Conservation (phyloP, 768 basidiomycete species). For the Saitozyma podzolica region DNA sequence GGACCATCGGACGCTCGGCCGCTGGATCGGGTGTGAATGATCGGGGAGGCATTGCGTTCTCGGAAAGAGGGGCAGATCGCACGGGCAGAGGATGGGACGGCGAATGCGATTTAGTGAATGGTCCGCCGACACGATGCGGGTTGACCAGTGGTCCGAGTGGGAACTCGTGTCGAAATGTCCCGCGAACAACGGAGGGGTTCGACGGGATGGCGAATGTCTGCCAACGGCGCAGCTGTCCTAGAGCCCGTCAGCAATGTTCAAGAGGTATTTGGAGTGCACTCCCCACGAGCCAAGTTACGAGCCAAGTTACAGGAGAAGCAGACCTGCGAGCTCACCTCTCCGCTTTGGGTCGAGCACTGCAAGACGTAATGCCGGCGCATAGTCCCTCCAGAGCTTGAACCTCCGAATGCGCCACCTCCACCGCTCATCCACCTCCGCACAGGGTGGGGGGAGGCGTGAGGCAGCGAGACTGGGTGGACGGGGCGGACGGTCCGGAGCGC, state of each 20-base stretch:
- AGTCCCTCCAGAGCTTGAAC: slow-evolving; percentile 27
- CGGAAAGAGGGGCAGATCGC: not conserved
- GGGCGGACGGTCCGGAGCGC: slow-evolving; percentile 7
- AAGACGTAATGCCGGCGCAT: slow-evolving; percentile 11
- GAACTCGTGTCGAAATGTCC: not conserved
- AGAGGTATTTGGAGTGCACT: not conserved
- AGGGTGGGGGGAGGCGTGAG: slow-evolving; percentile 14
- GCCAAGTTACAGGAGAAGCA: no score
- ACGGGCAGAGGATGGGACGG: not conserved
- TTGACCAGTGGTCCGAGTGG: slow-evolving; percentile 2
- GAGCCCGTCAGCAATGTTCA: not conserved
- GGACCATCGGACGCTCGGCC: no score
- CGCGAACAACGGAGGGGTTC: slow-evolving; percentile 1
- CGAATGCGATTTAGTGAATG: no score
- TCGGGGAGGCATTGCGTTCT: no score
- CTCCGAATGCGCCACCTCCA: slow-evolving; percentile 17
- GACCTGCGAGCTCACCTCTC: slow-evolving; percentile 15
- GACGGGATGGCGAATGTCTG: slow-evolving; percentile 23
- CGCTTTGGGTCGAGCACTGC: slow-evolving; percentile 22
- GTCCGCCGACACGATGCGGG: no score
- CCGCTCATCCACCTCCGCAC: slow-evolving; percentile 17
- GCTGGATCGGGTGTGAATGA: no score
- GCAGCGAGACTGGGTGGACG: slow-evolving; percentile 13
- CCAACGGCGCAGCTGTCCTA: slow-evolving; percentile 25
- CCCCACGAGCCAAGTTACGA: no score